phyloP scores from a whole-genome alignment of 129 eudicot species.

The Silybum marianum region DNA sequence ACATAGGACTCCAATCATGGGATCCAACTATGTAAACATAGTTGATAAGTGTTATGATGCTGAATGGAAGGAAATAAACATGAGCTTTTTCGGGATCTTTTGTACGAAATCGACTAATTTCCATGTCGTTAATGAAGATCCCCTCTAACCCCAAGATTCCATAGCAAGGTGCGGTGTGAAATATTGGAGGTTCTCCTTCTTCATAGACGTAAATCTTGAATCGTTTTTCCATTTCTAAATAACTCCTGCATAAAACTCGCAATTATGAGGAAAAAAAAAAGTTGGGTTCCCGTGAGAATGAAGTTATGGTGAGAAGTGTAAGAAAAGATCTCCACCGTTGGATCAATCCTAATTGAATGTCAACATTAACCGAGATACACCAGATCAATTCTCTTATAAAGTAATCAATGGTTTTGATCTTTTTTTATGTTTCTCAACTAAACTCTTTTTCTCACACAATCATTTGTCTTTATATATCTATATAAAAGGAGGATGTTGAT shows the following conservation, averaged over 20 bases:
- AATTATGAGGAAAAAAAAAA: too few relatives aligned
- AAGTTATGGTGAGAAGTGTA: too few relatives aligned
- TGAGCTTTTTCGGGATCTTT: conserved; percentile 37
- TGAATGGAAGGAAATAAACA: conserved; percentile 41
- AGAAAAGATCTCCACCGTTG: too few relatives aligned
- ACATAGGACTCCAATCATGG: conserved; percentile 31
- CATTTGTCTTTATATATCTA: too few relatives aligned
- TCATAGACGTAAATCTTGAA: conserved; percentile 36
- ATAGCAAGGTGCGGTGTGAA: conserved; percentile 26
- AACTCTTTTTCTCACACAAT: too few relatives aligned
- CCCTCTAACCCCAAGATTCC: conserved; percentile 44
- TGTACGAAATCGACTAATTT: conserved; percentile 34
- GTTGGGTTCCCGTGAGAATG: too few relatives aligned
- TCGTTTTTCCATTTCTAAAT: conserved; percentile 39
- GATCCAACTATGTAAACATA: conserved; percentile 27
- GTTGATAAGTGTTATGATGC: conserved; percentile 26
- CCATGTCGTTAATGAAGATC: conserved; percentile 37
- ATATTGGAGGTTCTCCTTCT: conserved; percentile 45
- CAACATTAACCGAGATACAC: too few relatives aligned
- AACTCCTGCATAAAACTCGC: conserved; percentile 26
- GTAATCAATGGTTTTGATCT: too few relatives aligned
- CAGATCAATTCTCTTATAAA: too few relatives aligned
- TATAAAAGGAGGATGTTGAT: too few relatives aligned
- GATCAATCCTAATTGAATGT: too few relatives aligned
- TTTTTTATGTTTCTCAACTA: too few relatives aligned